Percentiles rank a stretch among this genome's conserved stretches.
Evolutionary conservation across 2,329 filamentous ascomycete genomes (phyloP).

Genomic region (Truncatella angustata): DNA sequence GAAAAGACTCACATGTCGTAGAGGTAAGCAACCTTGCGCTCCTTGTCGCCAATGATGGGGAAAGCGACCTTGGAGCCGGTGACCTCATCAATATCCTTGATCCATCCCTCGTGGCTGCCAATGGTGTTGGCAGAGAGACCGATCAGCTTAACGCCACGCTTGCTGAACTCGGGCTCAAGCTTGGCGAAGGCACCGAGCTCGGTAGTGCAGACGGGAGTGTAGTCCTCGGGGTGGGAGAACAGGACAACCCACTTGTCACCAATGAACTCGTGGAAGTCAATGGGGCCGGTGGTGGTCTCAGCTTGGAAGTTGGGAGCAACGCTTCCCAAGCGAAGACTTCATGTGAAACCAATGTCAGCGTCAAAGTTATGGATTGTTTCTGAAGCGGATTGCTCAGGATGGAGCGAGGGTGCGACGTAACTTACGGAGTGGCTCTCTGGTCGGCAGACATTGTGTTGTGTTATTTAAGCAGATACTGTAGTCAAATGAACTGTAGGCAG

Average conservation of each 20-base stretch:
- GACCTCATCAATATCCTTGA: constrained; percentile 83
- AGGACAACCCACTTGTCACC: constrained; percentile 77
- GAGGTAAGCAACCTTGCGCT: constrained; percentile 69
- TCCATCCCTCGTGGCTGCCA: constrained; percentile 81
- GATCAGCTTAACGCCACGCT: constrained; percentile 86
- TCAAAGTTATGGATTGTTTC: neutral
- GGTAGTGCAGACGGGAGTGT: constrained; percentile 93
- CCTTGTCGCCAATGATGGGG: constrained; percentile 80
- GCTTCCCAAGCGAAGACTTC: constrained; percentile 62
- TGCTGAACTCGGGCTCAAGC: constrained; percentile 82
- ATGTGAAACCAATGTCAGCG: neutral
- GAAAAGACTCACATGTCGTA: constrained; percentile 70
- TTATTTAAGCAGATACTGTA: neutral
- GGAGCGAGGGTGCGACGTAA: constrained; percentile 5
- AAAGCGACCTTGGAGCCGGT: constrained; percentile 68
- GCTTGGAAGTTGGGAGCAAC: constrained; percentile 80
- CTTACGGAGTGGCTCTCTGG: constrained; percentile 27
- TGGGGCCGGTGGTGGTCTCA: constrained; percentile 73
- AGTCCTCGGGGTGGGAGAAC: constrained; percentile 86
- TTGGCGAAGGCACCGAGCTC: constrained; percentile 93
- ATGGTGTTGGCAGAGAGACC: constrained; percentile 86
- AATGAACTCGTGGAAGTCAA: constrained; percentile 82
- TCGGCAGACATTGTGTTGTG: constrained; percentile 23
- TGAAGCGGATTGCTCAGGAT: neutral
- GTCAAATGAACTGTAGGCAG: neutral